Conservation (phyloP, 176 grass and related monocot genomes). For the Guadua angustifolia region DNA sequence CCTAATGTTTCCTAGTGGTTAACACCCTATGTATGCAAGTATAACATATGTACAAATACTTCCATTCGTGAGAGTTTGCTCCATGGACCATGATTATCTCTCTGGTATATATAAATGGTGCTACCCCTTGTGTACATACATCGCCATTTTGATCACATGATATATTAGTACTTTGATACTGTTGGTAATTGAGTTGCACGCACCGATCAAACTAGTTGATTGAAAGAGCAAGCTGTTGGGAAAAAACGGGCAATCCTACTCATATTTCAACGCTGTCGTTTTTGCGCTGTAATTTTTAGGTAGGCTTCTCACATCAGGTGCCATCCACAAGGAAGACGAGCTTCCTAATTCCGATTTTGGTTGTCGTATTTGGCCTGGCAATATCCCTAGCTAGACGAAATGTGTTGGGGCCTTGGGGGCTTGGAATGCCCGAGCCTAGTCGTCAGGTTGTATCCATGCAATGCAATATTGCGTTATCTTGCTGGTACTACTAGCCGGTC, state of each 20-base stretch:
- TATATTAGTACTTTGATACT: not conserved
- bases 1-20: slow-evolving; percentile 34
- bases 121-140: not conserved
- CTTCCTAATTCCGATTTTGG: slow-evolving; percentile 47
- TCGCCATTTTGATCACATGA: not conserved
- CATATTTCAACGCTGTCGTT: not conserved
- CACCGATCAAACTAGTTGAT: not conserved
- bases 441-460: slow-evolving; percentile 6
- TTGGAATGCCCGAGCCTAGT: slow-evolving; percentile 47
- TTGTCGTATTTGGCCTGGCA: slow-evolving; percentile 49
- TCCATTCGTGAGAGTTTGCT: slow-evolving; percentile 44
- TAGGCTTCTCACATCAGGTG: slow-evolving; percentile 53
- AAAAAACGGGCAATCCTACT: not conserved
- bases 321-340: slow-evolving; percentile 58
- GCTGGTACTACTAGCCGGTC: too few species aligned
- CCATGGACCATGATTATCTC: slow-evolving; percentile 12
- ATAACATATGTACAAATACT: slow-evolving; percentile 41
- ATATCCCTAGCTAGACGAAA: too few species aligned
- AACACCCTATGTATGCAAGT: slow-evolving; percentile 30
- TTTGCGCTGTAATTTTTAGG: not conserved
- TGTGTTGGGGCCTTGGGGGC: slow-evolving; percentile 37
- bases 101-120: not conserved
- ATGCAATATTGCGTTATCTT: too few species aligned
- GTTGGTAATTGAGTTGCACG: not conserved
- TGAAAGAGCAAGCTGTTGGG: not conserved